Conservation (phyloP, 441 rosid genomes). For the Dalechampia spathulata region DNA sequence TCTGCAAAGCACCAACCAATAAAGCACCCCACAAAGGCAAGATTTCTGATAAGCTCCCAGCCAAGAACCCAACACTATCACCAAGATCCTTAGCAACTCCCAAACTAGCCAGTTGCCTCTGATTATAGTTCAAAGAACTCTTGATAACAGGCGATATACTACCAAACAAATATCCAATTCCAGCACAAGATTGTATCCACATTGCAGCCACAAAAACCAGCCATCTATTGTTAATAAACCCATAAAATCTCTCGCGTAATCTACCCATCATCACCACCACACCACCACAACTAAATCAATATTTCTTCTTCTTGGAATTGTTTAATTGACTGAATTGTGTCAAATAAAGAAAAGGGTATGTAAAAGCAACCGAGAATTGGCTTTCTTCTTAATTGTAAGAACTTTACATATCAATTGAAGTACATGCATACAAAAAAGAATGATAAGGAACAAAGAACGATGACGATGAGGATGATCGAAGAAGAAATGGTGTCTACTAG, state of each 20-base stretch:
- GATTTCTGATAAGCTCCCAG: constrained; percentile 75
- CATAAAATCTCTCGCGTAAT: constrained; percentile 37
- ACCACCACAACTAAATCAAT: too few relatives aligned
- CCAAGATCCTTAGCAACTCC: constrained; percentile 99
- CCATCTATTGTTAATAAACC: constrained; percentile 78
- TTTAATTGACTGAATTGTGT: too few relatives aligned
- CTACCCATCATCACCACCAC: constrained; percentile 30
- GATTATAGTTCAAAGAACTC: constrained; percentile 76
- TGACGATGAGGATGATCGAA: too few relatives aligned
- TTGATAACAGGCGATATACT: constrained; percentile 92
- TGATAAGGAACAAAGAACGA: too few relatives aligned
- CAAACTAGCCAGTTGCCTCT: constrained; percentile 67
- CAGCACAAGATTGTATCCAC: constrained; percentile 98
- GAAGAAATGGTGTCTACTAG: too few relatives aligned
- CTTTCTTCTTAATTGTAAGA: too few relatives aligned
- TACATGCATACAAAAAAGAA: too few relatives aligned
- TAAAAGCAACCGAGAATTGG: too few relatives aligned
- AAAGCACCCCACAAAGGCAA: constrained; percentile 93
- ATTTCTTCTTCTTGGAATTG: too few relatives aligned
- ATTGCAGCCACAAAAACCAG: constrained; percentile 94
- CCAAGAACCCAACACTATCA: constrained; percentile 86
- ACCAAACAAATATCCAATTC: constrained; percentile 86
- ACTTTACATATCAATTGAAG: too few relatives aligned
- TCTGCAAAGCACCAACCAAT: constrained; percentile 86
- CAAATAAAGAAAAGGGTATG: too few relatives aligned